Conservation (phyloP, 805 yeast species). For the Suhomyces vadensis region DNA sequence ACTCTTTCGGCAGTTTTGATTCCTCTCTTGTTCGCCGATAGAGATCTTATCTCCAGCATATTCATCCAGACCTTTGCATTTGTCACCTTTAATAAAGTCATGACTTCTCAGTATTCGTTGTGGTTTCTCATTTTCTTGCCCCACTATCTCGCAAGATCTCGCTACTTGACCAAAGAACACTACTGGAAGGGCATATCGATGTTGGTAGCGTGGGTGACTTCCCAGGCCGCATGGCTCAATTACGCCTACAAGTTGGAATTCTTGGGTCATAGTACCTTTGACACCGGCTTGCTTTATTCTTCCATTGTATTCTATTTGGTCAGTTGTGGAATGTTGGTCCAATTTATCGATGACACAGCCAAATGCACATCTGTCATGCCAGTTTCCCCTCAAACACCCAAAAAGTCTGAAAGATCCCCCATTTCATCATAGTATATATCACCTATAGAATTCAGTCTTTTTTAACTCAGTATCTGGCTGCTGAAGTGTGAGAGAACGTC, state of each 20-base stretch:
- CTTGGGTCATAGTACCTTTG: conserved; percentile 65
- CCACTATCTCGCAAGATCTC: conserved; percentile 55
- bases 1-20: conserved; percentile 55
- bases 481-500: no score
- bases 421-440: no score
- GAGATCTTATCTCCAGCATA: conserved; percentile 33
- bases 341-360: conserved; percentile 44
- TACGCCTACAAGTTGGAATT: conserved; percentile 83
- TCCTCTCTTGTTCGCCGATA: conserved; percentile 48
- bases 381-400: not conserved
- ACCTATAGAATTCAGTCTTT: no score
- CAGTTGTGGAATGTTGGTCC: conserved; percentile 62
- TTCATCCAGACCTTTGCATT: conserved; percentile 47
- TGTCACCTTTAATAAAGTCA: conserved; percentile 53
- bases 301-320: conserved; percentile 59
- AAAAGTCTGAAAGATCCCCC: no score
- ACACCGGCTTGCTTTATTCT: conserved; percentile 55
- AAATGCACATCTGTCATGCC: not conserved
- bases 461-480: no score
- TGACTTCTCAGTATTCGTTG: conserved; percentile 93
- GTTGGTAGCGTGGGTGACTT: conserved; percentile 58
- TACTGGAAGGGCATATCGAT: conserved; percentile 42
- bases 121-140: conserved; percentile 93
- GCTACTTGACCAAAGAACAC: conserved; percentile 18
- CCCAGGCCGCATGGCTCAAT: conserved; percentile 78